Percentiles rank a stretch among this genome's conserved stretches.
phyloP scores from a whole-genome alignment of 2,329 filamentous ascomycete species.

The Fusarium cicatricum region DNA sequence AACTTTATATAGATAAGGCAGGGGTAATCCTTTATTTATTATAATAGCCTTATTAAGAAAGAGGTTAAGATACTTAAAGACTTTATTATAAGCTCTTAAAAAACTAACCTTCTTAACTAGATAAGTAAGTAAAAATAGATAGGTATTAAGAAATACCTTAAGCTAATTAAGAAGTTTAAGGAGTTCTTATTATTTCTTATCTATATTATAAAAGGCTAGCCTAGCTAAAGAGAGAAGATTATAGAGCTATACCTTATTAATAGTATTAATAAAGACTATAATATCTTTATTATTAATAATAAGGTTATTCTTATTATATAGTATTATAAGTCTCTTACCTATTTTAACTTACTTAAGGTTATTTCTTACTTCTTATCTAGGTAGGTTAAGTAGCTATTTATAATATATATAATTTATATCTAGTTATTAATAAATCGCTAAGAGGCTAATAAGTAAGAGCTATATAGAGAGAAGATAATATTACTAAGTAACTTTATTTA shows the following conservation, averaged over 20 bases:
- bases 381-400: not conserved
- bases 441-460: not conserved
- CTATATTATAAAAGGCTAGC: not conserved
- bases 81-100: not conserved
- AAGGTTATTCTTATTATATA: not conserved
- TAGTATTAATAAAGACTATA: not conserved
- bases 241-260: not conserved
- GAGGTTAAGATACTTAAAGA: slow-evolving; percentile 4
- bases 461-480: not conserved
- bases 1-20: not conserved
- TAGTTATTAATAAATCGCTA: not conserved
- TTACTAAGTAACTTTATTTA: not conserved
- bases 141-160: slow-evolving; percentile 3
- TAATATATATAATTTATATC: slow-evolving; percentile 12
- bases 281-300: slow-evolving; percentile 6
- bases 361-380: not conserved
- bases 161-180: not conserved
- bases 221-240: not conserved
- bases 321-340: slow-evolving; percentile 1
- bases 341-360: slow-evolving; percentile 4
- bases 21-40: slow-evolving; percentile 1
- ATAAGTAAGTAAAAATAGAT: not conserved
- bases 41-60: not conserved
- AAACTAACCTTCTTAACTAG: not conserved
- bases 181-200: slow-evolving; percentile 1